Conservation (phyloP, 2,329 filamentous ascomycete species). For the Calonectria pauciramosa region DNA sequence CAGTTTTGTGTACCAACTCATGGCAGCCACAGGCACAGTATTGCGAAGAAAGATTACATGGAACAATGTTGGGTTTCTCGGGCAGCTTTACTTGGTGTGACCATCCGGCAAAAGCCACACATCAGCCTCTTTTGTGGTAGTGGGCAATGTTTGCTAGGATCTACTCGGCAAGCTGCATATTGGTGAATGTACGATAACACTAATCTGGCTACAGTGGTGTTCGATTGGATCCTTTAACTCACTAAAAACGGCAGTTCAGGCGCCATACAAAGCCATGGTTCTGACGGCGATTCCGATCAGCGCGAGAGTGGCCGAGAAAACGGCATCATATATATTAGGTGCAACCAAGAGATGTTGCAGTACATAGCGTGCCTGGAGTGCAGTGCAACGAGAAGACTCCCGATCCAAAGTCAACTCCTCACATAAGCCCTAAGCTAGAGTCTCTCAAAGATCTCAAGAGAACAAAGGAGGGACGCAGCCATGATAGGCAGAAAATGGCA, state of each 20-base stretch:
- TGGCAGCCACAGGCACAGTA: too few relatives aligned
- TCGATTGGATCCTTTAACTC: neutral
- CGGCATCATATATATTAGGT: neutral
- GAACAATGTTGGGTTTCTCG: neutral
- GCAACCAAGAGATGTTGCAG: neutral
- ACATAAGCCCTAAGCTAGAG: neutral
- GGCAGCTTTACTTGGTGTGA: neutral
- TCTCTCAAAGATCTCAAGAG: neutral
- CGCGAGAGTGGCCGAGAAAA: neutral
- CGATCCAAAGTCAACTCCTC: neutral
- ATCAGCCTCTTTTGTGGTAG: neutral
- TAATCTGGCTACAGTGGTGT: neutral
- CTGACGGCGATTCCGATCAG: neutral
- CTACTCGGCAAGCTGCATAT: neutral
- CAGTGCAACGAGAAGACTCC: neutral
- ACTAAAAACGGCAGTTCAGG: neutral
- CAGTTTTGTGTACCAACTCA: neutral
- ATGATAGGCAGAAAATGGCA: neutral
- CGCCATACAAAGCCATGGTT: neutral
- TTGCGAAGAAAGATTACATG: neutral
- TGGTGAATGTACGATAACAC: neutral
- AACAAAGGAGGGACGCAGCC: neutral
- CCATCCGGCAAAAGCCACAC: neutral
- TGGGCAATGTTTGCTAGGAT: neutral
- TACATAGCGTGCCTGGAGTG: neutral